Percentiles rank a stretch among this genome's conserved stretches.
Evolutionary conservation across 495 filamentous ascomycete genomes (phyloP).

Genomic region (Xylaria flabelliformis): DNA sequence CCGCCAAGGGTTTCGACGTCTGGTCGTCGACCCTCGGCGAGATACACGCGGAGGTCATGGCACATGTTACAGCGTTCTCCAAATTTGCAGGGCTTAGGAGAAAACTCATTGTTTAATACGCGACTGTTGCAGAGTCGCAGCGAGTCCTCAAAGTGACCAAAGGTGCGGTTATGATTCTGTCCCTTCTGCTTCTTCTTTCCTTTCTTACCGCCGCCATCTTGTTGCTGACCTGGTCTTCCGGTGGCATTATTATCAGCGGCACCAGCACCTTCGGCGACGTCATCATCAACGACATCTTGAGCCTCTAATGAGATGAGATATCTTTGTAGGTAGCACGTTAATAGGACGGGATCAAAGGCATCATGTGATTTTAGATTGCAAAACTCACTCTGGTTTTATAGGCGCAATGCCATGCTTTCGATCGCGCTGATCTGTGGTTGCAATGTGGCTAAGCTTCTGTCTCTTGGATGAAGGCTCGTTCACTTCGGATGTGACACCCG

Average conservation of each 20-base stretch:
- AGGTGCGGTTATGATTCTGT: conserved; percentile 87
- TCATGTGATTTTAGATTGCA: neutral
- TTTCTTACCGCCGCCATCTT: conserved; percentile 49
- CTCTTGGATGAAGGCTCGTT: conserved; percentile 41
- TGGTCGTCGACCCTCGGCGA: conserved; percentile 79
- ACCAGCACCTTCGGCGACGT: conserved; percentile 67
- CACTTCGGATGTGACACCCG: conserved; percentile 11
- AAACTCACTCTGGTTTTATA: conserved; percentile 81
- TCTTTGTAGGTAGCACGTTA: conserved; percentile 48
- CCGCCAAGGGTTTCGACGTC: conserved; percentile 78
- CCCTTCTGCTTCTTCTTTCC: conserved; percentile 74
- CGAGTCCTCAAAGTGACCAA: conserved; percentile 79
- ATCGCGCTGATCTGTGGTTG: conserved; percentile 39
- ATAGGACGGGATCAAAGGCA: conserved; percentile 10
- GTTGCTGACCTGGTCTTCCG: conserved; percentile 38
- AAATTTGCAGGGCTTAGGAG: conserved; percentile 71
- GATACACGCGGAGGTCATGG: conserved; percentile 84
- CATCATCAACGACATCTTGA: conserved; percentile 61
- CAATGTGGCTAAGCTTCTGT: conserved; percentile 37
- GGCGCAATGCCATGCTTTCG: conserved; percentile 74
- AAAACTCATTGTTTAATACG: conserved; percentile 73
- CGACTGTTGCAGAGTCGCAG: conserved; percentile 78
- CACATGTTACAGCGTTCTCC: conserved; percentile 78
- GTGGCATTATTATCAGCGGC: conserved; percentile 52
- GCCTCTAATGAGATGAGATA: conserved; percentile 59